Evolutionary conservation across 1,284 basidiomycete genomes (phyloP).

Genomic region (Leccinum laetum): DNA sequence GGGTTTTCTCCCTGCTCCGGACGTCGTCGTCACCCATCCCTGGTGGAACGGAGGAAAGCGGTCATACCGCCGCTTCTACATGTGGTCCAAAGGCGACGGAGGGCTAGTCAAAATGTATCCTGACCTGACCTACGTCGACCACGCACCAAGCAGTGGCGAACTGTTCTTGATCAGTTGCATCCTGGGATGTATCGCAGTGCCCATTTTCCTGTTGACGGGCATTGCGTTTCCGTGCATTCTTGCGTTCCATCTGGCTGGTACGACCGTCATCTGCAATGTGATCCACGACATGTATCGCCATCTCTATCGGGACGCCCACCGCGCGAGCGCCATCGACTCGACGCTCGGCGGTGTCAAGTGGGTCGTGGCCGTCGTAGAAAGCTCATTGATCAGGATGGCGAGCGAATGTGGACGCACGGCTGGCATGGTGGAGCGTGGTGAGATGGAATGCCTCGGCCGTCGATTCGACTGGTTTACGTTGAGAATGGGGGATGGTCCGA

Average conservation of each 20-base stretch:
- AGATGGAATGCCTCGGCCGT: constrained; percentile 37
- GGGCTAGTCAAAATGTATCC: constrained; percentile 49
- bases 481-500: constrained; percentile 40
- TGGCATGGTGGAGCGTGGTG: constrained; percentile 46
- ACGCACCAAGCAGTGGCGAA: constrained; percentile 52
- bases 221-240: constrained; percentile 12
- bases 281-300: constrained; percentile 50
- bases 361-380: constrained; percentile 46
- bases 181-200: constrained; percentile 12
- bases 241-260: constrained; percentile 24
- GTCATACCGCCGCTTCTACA: constrained; percentile 55
- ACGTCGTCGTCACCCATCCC: constrained; percentile 51
- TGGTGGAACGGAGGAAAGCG: constrained; percentile 54
- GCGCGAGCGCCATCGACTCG: constrained; percentile 35
- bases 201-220: constrained; percentile 16
- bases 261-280: constrained; percentile 43
- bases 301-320: constrained; percentile 39
- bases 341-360: constrained; percentile 37
- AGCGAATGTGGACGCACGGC: constrained; percentile 50
- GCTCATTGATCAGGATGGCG: constrained; percentile 48
- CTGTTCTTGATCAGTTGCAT: constrained; percentile 34
- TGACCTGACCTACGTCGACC: constrained; percentile 44
- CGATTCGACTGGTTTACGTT: constrained; percentile 60
- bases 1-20: constrained; percentile 50
- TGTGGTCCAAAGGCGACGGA: constrained; percentile 61